Conservation (phyloP, 2,329 filamentous ascomycete species). For the Fusarium succisae region DNA sequence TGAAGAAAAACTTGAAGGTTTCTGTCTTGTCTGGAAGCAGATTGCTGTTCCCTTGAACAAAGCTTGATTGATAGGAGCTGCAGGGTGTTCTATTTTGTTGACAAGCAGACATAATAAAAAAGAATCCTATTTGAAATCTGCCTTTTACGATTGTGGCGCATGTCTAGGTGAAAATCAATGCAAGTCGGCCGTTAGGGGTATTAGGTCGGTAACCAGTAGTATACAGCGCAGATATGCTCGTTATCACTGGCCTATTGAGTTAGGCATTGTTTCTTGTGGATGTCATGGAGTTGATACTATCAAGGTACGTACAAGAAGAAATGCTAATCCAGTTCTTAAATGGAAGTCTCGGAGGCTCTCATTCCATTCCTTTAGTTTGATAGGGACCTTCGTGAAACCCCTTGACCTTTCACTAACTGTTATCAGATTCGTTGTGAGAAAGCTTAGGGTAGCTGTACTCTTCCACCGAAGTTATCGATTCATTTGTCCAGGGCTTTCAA, state of each 20-base stretch:
- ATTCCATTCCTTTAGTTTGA: not conserved
- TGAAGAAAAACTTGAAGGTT: slow-evolving; percentile 15
- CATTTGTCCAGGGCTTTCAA: not conserved
- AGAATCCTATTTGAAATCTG: not conserved
- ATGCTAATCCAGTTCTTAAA: not conserved
- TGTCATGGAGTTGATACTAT: not conserved
- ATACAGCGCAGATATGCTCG: not conserved
- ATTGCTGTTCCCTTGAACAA: not conserved
- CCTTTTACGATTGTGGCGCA: not conserved
- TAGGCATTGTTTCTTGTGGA: not conserved
- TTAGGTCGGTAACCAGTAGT: not conserved
- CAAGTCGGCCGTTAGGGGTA: not conserved
- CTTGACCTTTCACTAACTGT: not conserved
- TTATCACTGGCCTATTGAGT: not conserved
- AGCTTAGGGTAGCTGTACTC: not conserved
- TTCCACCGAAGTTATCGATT: not conserved
- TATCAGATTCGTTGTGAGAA: not conserved
- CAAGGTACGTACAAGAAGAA: not conserved
- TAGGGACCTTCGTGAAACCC: not conserved
- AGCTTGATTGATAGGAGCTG: slow-evolving; percentile 7
- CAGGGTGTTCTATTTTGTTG: slow-evolving; percentile 7
- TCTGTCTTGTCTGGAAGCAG: not conserved
- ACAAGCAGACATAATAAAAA: slow-evolving; percentile 11
- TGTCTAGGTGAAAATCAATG: not conserved
- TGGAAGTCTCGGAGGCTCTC: not conserved